A percentile compares a stretch with the other conserved stretches of the same genome.
These are phyloP conservation scores for Phytophthora chlamydospora DNA, from an alignment of 352 stramenopile species.

Conservation along the genomic window DNA sequence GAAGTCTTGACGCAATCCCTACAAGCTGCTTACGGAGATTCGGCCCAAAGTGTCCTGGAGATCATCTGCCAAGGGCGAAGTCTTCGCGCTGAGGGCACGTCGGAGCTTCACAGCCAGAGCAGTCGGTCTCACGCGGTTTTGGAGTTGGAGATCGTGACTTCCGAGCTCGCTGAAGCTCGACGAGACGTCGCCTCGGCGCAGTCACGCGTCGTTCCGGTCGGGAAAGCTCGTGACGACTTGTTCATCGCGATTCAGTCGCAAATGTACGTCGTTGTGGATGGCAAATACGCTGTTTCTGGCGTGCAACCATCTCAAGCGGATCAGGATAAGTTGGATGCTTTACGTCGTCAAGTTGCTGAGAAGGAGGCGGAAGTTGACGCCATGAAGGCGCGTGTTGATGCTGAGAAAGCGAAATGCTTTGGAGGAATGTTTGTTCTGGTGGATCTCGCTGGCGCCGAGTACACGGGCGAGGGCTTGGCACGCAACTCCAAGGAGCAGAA, in stretches of 20 bases:
- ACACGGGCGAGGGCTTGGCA: conserved; percentile 48
- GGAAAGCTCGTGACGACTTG: conserved; percentile 57
- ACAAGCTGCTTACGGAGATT: conserved; percentile 32
- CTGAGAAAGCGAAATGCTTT: conserved; percentile 17
- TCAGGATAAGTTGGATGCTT: conserved; percentile 18
- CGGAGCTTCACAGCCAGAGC: conserved; percentile 57
- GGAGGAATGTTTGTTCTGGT: conserved; percentile 56
- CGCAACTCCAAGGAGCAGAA: conserved; percentile 23
- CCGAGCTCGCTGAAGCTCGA: conserved; percentile 39
- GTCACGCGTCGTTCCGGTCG: conserved; percentile 45
- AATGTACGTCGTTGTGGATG: conserved; percentile 37
- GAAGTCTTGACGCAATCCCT: conserved; percentile 57
- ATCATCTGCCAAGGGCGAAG: conserved; percentile 31
- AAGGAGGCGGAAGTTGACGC: conserved; percentile 27
- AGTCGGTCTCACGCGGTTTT: conserved; percentile 58
- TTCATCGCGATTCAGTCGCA: conserved; percentile 55
- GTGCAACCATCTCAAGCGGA: conserved; percentile 30
- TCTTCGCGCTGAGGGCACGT: conserved; percentile 48
- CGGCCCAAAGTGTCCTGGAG: conserved; percentile 23
- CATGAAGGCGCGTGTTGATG: conserved; percentile 21
- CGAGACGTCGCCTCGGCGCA: conserved; percentile 36
- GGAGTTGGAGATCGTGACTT: conserved; percentile 61
- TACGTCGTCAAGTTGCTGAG: conserved; percentile 27
- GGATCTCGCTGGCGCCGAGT: conserved; percentile 61
- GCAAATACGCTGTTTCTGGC: conserved; percentile 33